Evolutionary conservation across 192 early-diverging fungal genomes (phyloP).

Genomic region (Coemansia sp.): DNA sequence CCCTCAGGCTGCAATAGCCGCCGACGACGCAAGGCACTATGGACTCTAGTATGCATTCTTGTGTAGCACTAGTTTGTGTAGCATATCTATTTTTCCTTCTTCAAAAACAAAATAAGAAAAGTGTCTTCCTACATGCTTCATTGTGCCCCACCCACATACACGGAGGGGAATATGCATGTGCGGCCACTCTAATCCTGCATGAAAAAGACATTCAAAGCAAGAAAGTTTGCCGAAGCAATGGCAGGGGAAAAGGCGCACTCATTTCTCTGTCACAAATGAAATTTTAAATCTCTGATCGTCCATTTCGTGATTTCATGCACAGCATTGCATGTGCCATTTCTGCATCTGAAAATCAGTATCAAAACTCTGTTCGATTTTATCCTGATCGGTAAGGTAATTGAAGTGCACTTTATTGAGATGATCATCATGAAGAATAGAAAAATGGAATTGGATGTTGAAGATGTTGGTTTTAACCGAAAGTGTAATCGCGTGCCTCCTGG

Average conservation of each 20-base stretch:
- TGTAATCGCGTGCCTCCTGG: slow-evolving; percentile 34
- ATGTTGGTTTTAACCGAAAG: slow-evolving; percentile 2
- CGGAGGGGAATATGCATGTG: background rate
- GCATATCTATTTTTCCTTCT: background rate
- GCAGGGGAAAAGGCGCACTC: too few species aligned
- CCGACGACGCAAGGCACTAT: slow-evolving; percentile 39
- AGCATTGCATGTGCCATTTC: background rate
- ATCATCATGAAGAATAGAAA: background rate
- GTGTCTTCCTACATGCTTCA: background rate
- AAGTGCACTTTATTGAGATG: background rate
- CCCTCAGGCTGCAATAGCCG: slow-evolving; percentile 27
- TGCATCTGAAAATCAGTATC: background rate
- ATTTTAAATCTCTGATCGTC: background rate
- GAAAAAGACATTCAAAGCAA: background rate
- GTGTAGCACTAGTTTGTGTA: background rate
- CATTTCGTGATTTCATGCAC: background rate
- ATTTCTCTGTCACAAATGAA: background rate
- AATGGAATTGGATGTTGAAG: background rate
- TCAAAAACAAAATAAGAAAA: background rate
- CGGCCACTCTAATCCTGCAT: background rate
- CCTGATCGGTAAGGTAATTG: background rate
- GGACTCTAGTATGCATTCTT: slow-evolving; percentile 4
- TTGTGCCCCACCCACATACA: background rate
- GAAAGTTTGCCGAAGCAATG: background rate
- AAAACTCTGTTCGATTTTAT: background rate